Conservation (phyloP, 1,284 basidiomycete genomes). For the Entoloma clypeatum region DNA sequence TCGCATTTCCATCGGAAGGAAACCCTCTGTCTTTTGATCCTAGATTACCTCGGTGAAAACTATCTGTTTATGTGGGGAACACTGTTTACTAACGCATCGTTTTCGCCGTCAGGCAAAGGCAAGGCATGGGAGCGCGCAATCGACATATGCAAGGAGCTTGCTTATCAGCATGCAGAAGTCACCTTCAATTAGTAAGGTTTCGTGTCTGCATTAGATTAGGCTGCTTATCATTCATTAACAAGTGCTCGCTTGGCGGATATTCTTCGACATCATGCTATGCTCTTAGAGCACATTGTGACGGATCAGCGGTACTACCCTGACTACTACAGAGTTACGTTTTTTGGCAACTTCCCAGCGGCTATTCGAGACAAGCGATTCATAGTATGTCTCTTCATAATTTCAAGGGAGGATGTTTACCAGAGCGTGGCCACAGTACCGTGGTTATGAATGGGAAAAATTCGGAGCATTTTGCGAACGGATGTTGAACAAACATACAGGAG, state of each 20-base stretch:
- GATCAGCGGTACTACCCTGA: constrained; percentile 84
- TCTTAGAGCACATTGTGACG: constrained; percentile 80
- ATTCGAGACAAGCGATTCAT: constrained; percentile 86
- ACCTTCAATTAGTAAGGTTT: constrained; percentile 84
- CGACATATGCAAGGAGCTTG: constrained; percentile 89
- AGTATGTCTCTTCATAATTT: constrained; percentile 40
- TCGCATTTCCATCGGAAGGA: constrained; percentile 95
- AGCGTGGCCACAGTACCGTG: constrained; percentile 64
- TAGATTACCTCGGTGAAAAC: constrained; percentile 77
- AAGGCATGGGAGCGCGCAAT: constrained; percentile 96
- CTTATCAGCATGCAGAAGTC: constrained; percentile 77
- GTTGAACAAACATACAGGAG: constrained; percentile 88
- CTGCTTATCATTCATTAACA: constrained; percentile 6
- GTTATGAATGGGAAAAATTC: constrained; percentile 88
- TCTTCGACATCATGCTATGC: constrained; percentile 76
- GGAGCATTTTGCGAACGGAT: constrained; percentile 88
- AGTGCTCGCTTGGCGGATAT: constrained; percentile 83
- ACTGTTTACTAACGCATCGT: background rate
- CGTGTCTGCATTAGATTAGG: background rate
- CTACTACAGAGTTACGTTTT: constrained; percentile 93
- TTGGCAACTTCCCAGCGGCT: constrained; percentile 84
- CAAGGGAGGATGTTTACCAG: constrained; percentile 1
- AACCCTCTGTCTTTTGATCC: constrained; percentile 78
- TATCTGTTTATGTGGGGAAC: background rate
- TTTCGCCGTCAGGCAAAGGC: constrained; percentile 66